Evolutionary conservation across 75 land plant genomes (phyloP), one percentile per base, ranked within the genome.

Genomic region (Pinus albicaulis): DNA sequence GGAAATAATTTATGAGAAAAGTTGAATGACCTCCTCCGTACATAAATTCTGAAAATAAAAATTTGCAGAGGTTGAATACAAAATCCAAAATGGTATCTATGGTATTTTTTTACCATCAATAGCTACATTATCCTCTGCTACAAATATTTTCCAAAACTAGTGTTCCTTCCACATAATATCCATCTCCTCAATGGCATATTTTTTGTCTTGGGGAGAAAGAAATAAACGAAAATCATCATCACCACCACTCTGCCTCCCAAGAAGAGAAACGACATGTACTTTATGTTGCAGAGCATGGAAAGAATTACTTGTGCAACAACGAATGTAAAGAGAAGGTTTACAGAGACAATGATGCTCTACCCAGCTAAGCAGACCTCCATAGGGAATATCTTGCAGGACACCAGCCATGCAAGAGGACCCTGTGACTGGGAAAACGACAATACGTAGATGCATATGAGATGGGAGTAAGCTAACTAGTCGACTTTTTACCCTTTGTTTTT

Each of bases 111-210:
- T 7, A 44, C 0, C 48, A 5, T 7, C 48, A 44, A 44, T 44
- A 6, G 48, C 48, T 44, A 44, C 48, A 44, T 44, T 44, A 0
- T 44, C 7, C 48, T 44, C 48, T 44, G 0, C 7, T 44, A 5
- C 48, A 44, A 6, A 44, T 44, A 0, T 44, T 44, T 44, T 44
- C 96, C 98, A 93, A 77, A 90, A 93, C 95, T 93, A 90, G 76
- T 93, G 98, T 57, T 88, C 82, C 58, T 78, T 86, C 95, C 95
- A 94, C 66, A 88, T 66, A 13, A 89, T 55, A 11, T 76, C 77
- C 91, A 93, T 94, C 80, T 94, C 96, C 68, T 94, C 96, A 69
- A 94, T 93, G 98, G 98, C 11, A 92, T 85, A 55, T 88, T 89
- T 65, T 92, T 90, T 31, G 98, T 93, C 80, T 95, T 93, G 13